Evolutionary conservation across 345 rosid genomes (phyloP).

Genomic region (Diplotaxis tenuifolia): DNA sequence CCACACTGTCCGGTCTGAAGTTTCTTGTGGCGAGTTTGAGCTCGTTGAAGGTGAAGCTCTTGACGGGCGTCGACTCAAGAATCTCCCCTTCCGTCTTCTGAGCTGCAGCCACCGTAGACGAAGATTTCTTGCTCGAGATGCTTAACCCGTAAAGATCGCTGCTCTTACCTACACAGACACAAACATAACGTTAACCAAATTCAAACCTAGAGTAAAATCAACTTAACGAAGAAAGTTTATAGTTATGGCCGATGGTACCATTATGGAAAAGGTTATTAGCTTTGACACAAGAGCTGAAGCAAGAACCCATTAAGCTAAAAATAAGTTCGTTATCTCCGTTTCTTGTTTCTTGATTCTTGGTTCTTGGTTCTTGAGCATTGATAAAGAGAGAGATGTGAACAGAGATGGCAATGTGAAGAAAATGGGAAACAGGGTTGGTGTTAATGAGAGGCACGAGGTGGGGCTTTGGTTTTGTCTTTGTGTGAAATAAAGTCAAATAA

Average conservation of each 20-base stretch:
- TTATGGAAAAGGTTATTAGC: slow-evolving; percentile 16
- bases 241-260: slow-evolving; percentile 25
- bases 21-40: slow-evolving; percentile 77
- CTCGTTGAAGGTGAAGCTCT: slow-evolving; percentile 66
- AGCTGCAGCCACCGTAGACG: slow-evolving; percentile 49
- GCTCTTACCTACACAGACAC: slow-evolving; percentile 33
- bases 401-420: slow-evolving; percentile 15
- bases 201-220: neutral
- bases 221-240: neutral
- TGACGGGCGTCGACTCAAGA: slow-evolving; percentile 63
- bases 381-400: slow-evolving; percentile 34
- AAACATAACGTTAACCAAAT: neutral
- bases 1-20: slow-evolving; percentile 89
- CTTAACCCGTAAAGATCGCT: slow-evolving; percentile 40
- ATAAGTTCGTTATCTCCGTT: neutral
- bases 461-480: neutral
- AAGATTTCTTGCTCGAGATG: slow-evolving; percentile 49
- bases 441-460: slow-evolving; percentile 31
- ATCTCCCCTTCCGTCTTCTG: slow-evolving; percentile 92
- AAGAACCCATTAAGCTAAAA: slow-evolving; percentile 34
- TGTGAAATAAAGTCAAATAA: slow-evolving; percentile 34
- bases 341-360: neutral
- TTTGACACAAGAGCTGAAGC: slow-evolving; percentile 34
- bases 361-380: too few species aligned
- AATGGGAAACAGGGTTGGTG: neutral